Base-by-base conservation (phyloP, 805 yeast species). In the Metschnikowia cubensis region DNA sequence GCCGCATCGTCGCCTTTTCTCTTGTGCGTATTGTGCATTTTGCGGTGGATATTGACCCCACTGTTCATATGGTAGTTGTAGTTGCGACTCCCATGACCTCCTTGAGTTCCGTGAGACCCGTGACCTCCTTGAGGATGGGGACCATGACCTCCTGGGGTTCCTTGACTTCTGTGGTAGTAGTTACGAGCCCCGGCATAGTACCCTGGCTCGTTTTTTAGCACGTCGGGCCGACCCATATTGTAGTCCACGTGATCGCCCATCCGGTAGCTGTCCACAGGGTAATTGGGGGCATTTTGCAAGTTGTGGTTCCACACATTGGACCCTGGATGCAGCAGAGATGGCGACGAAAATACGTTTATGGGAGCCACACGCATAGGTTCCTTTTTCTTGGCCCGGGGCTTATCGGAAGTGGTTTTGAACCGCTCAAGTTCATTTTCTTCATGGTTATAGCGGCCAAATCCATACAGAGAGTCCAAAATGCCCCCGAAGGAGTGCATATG, bases 1-100 rank as follows among this genome's bases (percentile, higher is more conserved):
- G 88, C 70, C 2, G 87, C 87, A 61, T 86, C 92, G 56, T 85
- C 92, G 32, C 82, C 82, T 51, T 68, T 73, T 49, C 76, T 59
- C 34, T 74, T 51, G 45, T 55, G 47, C 34, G 62, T 58, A 49
- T 61, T 54, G 49, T 64, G 75, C 59, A 71, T 60, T 59, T 77
- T 76, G 53, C 80, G 70, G 48, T 76, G 77, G 18, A 75, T 63
- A 41, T 76, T 77, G 59, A 66, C 66, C 10, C 65, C 63, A 31
- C 57, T 55, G 49, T 56, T 53, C 49, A 52, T 52, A 55, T 50
- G 42, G 43, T 45, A 40, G 50, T 56, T 45, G 54, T 47, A 52
- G 36, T 46, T 42, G 21, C 50, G 56, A 32, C 36, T 38, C 18
- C 45, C 46, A 18, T 42, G 29, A 25, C 29, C 29, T 25, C 29